These are phyloP conservation scores for Ophiostoma ulmi DNA, from an alignment of 2,329 filamentous ascomycete genomes.

Conservation along the genomic window DNA sequence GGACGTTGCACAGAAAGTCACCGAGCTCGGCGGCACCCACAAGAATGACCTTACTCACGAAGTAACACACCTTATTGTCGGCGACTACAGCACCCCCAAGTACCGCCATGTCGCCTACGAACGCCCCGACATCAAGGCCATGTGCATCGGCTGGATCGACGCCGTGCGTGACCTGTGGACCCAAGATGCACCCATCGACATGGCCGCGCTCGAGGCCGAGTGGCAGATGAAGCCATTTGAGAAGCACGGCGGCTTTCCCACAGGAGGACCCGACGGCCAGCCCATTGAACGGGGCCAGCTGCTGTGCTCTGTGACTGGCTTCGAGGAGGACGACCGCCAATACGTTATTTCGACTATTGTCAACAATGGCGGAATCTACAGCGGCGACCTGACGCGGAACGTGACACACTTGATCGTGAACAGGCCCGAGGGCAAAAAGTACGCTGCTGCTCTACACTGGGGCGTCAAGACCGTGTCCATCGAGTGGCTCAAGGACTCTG, in stretches of 20 bases:
- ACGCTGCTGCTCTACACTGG: slow-evolving; percentile 81
- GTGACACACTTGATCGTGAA: slow-evolving; percentile 85
- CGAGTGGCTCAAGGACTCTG: slow-evolving; percentile 80
- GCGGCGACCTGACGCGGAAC: slow-evolving; percentile 76
- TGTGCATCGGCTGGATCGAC: slow-evolving; percentile 79
- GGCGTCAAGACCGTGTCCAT: slow-evolving; percentile 70
- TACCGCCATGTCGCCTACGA: slow-evolving; percentile 93
- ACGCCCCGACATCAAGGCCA: slow-evolving; percentile 76
- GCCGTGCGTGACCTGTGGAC: slow-evolving; percentile 77
- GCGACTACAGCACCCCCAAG: slow-evolving; percentile 82
- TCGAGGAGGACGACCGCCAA: slow-evolving; percentile 59
- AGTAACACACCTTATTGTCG: slow-evolving; percentile 90
- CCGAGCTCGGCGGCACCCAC: slow-evolving; percentile 80
- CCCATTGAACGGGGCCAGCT: slow-evolving; percentile 39
- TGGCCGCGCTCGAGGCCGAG: slow-evolving; percentile 61
- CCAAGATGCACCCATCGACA: slow-evolving; percentile 67
- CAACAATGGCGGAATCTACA: slow-evolving; percentile 73
- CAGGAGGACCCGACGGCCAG: slow-evolving; percentile 25
- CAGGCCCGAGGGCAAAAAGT: slow-evolving; percentile 80
- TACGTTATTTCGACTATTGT: slow-evolving; percentile 63
- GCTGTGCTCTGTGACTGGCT: slow-evolving; percentile 53
- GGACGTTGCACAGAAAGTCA: slow-evolving; percentile 57
- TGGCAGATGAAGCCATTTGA: slow-evolving; percentile 62
- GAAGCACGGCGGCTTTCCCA: slow-evolving; percentile 42
- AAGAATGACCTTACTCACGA: slow-evolving; percentile 92